phyloP scores from a whole-genome alignment of 1,284 basidiomycete genomes.

The Apiotrichum brassicae region DNA sequence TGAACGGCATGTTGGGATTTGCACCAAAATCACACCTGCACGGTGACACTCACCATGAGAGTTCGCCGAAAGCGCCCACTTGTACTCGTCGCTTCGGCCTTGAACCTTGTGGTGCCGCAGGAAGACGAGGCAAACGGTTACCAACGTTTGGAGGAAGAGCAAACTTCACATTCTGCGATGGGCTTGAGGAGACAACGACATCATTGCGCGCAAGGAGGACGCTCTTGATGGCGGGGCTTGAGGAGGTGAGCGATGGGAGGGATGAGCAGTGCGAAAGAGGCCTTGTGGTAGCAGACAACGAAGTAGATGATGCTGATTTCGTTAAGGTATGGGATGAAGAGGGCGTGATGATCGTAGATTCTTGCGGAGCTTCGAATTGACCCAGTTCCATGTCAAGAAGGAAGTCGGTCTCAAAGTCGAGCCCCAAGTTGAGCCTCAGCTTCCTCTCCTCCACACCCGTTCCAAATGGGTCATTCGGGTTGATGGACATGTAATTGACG shows the following conservation, averaged over 20 bases:
- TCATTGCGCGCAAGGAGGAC: background rate
- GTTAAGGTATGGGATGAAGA: too few species aligned
- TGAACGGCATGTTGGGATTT: too few species aligned
- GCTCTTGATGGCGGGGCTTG: background rate
- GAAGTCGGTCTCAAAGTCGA: background rate
- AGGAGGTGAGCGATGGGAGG: background rate
- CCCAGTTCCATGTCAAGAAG: background rate
- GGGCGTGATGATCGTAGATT: background rate
- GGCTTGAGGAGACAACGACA: too few species aligned
- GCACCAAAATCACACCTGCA: too few species aligned
- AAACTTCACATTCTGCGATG: background rate
- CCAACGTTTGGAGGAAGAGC: background rate
- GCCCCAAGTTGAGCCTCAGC: background rate
- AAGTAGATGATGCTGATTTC: too few species aligned
- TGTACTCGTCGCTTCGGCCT: background rate
- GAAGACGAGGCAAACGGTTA: background rate
- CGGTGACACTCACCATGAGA: background rate
- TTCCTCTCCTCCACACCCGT: too few species aligned
- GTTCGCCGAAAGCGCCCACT: background rate
- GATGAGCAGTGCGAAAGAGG: background rate
- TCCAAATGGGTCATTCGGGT: too few species aligned
- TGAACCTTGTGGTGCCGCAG: background rate
- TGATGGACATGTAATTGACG: too few species aligned
- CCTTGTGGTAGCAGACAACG: too few species aligned
- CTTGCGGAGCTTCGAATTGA: background rate